These are phyloP conservation scores for Pleurotus tuber-regium DNA, from an alignment of 768 basidiomycete genomes.

Conservation along the genomic window DNA sequence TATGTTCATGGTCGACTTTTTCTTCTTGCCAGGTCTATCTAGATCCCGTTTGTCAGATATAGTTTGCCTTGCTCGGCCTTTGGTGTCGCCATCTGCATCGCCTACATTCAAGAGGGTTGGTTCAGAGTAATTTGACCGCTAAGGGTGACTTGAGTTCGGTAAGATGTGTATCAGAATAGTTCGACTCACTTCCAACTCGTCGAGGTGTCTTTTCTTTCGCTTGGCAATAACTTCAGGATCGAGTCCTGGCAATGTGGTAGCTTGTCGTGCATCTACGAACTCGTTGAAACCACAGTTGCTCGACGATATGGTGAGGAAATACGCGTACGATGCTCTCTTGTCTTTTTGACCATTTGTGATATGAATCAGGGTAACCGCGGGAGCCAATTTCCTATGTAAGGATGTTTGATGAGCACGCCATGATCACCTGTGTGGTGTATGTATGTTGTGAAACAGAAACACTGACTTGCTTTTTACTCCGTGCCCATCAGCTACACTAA, in stretches of 20 bases:
- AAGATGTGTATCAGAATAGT: constrained; percentile 11
- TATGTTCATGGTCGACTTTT: constrained; percentile 80
- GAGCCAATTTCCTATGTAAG: background rate
- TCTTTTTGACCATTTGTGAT: constrained; percentile 42
- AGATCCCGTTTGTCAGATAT: constrained; percentile 74
- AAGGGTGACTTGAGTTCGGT: constrained; percentile 1
- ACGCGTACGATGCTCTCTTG: constrained; percentile 46
- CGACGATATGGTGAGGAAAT: background rate
- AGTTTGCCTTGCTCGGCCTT: constrained; percentile 72
- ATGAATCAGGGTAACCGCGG: background rate
- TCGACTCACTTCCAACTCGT: constrained; percentile 72
- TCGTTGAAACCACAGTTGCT: background rate
- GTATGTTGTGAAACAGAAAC: constrained; percentile 9
- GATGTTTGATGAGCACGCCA: constrained; percentile 24
- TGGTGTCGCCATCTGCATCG: constrained; percentile 49
- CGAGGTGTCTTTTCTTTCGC: constrained; percentile 73
- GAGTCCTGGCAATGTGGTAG: constrained; percentile 37
- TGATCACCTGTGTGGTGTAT: constrained; percentile 16
- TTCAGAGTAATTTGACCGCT: constrained; percentile 82
- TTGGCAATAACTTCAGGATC: constrained; percentile 70
- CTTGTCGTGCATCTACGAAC: constrained; percentile 46
- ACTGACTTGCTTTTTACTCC: constrained; percentile 10
- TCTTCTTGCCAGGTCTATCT: constrained; percentile 54
- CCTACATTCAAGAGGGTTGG: constrained; percentile 42
- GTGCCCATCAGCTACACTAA: constrained; percentile 6